Evolutionary conservation across 2,329 filamentous ascomycete species (phyloP).

Genomic region (Talaromyces sp.): DNA sequence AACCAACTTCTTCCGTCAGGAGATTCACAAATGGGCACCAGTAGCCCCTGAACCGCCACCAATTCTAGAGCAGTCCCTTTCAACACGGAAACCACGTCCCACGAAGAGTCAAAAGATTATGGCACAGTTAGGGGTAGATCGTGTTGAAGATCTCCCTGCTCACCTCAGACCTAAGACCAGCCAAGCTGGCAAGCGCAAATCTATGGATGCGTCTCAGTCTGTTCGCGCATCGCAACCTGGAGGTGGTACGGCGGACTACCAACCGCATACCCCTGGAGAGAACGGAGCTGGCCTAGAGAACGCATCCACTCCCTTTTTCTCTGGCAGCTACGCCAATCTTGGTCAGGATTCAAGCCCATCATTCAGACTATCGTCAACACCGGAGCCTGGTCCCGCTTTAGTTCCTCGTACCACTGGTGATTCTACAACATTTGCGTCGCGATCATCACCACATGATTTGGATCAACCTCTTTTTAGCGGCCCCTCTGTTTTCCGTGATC

Average conservation of each 20-base stretch:
- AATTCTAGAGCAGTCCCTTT: conserved; percentile 78
- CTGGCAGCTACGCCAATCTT: conserved; percentile 36
- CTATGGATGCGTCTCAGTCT: conserved; percentile 44
- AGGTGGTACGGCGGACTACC: conserved; percentile 13
- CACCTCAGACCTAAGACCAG: conserved; percentile 74
- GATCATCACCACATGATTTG: conserved; percentile 34
- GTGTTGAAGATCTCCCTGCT: conserved; percentile 83
- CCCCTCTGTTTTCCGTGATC: conserved; percentile 31
- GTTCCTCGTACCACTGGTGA: conserved; percentile 31
- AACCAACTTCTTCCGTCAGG: conserved; percentile 96
- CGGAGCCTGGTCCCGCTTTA: conserved; percentile 33
- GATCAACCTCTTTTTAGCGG: conserved; percentile 41
- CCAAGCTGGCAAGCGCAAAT: conserved; percentile 63
- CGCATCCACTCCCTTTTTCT: conserved; percentile 30
- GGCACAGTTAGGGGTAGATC: conserved; percentile 78
- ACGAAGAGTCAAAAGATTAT: conserved; percentile 97
- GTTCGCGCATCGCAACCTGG: conserved; percentile 25
- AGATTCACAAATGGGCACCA: conserved; percentile 90
- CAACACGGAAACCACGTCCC: conserved; percentile 88
- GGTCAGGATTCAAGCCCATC: conserved; percentile 34
- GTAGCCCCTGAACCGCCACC: conserved; percentile 83
- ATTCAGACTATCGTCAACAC: conserved; percentile 26
- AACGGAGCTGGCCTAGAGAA: conserved; percentile 18
- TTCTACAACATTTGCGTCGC: conserved; percentile 36
- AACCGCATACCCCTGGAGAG: conserved; percentile 18